Evolutionary conservation across 305 asterid species (phyloP).

Genomic region (Fraxinus floribunda): DNA sequence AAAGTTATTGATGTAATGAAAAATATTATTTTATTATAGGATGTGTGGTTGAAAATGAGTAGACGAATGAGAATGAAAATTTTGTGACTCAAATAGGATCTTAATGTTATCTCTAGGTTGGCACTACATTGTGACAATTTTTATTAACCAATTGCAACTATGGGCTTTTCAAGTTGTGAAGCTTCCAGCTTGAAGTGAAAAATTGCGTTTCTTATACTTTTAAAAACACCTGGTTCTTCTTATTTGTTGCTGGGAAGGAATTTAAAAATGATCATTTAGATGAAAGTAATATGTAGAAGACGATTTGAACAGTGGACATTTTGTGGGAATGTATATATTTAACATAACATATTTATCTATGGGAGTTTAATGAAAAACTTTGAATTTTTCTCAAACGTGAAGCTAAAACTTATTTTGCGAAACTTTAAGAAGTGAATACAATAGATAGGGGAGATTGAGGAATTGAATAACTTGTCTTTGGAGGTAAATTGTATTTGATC

Average conservation of each 20-base stretch:
- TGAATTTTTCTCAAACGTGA: background rate
- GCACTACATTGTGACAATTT: background rate
- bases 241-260: background rate
- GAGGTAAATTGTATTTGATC: background rate
- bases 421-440: background rate
- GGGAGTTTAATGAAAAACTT: background rate
- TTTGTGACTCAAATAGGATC: too few species aligned
- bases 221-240: background rate
- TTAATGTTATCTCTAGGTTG: background rate
- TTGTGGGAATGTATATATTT: background rate
- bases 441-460: background rate
- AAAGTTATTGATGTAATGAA: too few species aligned
- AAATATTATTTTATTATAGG: too few species aligned
- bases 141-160: background rate
- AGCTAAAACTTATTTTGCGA: background rate
- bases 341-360: background rate
- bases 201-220: background rate
- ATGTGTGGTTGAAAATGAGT: too few species aligned
- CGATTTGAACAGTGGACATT: background rate
- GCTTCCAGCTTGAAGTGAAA: background rate
- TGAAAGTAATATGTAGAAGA: background rate
- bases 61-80: too few species aligned
- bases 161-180: background rate
- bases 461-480: background rate
- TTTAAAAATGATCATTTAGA: background rate